A percentile compares a stretch with the other conserved stretches of the same genome.
phyloP scores from a whole-genome alignment of 2,329 filamentous ascomycete species.

The Colletotrichum truncatum region DNA sequence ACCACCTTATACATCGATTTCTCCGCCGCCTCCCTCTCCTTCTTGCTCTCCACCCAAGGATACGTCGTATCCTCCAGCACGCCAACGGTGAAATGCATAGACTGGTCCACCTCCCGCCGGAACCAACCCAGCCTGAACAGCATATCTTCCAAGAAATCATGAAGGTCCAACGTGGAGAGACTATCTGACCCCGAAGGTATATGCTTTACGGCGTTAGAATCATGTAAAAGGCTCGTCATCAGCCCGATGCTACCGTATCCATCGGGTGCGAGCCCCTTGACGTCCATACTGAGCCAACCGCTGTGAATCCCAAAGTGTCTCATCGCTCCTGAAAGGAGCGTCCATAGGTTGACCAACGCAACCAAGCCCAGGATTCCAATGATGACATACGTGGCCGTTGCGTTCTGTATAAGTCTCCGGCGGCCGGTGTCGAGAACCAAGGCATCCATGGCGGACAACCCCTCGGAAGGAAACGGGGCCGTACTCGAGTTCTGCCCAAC shows the following conservation, averaged over 20 bases:
- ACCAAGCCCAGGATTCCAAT: not conserved
- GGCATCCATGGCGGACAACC: not conserved
- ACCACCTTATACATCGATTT: not conserved
- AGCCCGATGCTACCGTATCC: not conserved
- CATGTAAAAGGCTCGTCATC: not conserved
- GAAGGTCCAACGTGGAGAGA: not conserved
- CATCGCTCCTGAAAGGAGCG: not conserved
- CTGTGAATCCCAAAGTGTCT: not conserved
- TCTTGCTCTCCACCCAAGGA: not conserved
- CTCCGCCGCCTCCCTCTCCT: not conserved
- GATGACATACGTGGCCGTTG: not conserved
- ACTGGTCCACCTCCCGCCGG: not conserved
- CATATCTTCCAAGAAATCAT: not conserved
- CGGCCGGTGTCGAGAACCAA: not conserved
- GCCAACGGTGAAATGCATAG: not conserved
- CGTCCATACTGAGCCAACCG: not conserved
- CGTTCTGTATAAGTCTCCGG: slow-evolving; percentile 5
- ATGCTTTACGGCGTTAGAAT: not conserved
- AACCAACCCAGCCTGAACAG: slow-evolving; percentile 12
- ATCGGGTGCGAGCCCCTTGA: slow-evolving; percentile 5
- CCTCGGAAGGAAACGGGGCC: not conserved
- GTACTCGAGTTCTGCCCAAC: not conserved
- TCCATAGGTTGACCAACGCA: not conserved
- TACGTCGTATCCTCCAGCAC: not conserved
- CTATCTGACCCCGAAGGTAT: not conserved